Conservation (phyloP, 306 rosid species). For the Malus orientalis region DNA sequence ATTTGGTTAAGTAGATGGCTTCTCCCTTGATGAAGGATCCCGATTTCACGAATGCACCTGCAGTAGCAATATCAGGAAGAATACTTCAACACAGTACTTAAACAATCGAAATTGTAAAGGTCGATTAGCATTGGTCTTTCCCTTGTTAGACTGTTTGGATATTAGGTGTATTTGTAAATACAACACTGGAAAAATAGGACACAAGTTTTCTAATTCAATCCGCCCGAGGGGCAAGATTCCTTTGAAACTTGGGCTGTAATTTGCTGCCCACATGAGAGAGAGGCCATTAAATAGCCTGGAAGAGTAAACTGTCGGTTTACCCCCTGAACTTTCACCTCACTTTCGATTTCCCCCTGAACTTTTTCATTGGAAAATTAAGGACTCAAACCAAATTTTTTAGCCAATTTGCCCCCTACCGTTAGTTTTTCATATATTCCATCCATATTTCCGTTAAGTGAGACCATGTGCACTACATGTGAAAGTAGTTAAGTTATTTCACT, state of each 20-base stretch:
- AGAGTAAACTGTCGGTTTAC: too few species aligned
- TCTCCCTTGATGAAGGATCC: conserved; percentile 90
- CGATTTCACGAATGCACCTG: conserved; percentile 79
- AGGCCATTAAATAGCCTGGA: too few species aligned
- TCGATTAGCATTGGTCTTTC: conserved; percentile 4
- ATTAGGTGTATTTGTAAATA: conserved; percentile 59
- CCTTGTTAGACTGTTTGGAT: conserved; percentile 1
- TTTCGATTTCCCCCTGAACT: too few species aligned
- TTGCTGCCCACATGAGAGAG: neutral
- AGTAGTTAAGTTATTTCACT: too few species aligned
- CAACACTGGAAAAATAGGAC: conserved; percentile 24
- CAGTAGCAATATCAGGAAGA: conserved; percentile 91
- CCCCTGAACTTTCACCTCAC: too few species aligned
- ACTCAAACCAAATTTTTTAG: too few species aligned
- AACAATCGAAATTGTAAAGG: conserved; percentile 12
- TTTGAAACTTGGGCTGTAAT: neutral
- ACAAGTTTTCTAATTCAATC: conserved; percentile 22
- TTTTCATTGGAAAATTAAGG: too few species aligned
- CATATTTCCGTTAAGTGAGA: too few species aligned
- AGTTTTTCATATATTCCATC: too few species aligned
- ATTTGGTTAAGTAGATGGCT: conserved; percentile 89
- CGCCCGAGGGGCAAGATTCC: conserved; percentile 13
- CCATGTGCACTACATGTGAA: too few species aligned
- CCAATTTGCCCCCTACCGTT: too few species aligned
- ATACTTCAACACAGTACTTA: conserved; percentile 26